Conservation (phyloP, 495 filamentous ascomycete genomes). For the Cercophora newfieldiana region DNA sequence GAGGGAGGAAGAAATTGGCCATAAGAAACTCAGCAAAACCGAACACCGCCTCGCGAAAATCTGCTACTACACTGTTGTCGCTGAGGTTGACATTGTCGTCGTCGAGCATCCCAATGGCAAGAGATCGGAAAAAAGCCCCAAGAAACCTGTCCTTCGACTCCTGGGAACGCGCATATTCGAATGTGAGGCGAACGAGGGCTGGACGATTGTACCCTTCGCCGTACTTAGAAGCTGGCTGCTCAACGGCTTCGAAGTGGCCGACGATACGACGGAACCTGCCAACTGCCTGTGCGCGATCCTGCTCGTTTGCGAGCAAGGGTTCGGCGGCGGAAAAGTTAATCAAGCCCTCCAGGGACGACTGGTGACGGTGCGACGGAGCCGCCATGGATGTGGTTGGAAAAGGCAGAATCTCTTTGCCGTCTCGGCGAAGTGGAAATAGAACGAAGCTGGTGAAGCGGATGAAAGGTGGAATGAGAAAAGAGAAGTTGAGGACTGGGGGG, state of each 20-base stretch:
- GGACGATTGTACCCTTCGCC: conserved; percentile 24
- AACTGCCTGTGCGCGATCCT: conserved; percentile 13
- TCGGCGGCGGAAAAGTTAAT: conserved; percentile 10
- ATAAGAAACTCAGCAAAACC: conserved; percentile 27
- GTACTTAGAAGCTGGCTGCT: conserved; percentile 12
- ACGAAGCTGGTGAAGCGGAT: too few species aligned
- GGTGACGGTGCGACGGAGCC: too few species aligned
- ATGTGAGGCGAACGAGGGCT: conserved; percentile 28
- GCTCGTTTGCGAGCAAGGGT: conserved; percentile 13
- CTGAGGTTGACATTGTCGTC: conserved; percentile 12
- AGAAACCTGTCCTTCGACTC: conserved; percentile 26
- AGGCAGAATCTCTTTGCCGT: too few species aligned
- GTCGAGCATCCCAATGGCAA: conserved; percentile 23
- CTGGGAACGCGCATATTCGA: conserved; percentile 28
- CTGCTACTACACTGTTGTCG: conserved; percentile 14
- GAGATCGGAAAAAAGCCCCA: conserved; percentile 25
- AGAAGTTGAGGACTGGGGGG: too few species aligned
- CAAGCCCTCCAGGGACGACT: too few species aligned
- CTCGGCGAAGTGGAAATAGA: too few species aligned
- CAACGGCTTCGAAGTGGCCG: conserved; percentile 8
- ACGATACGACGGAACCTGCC: conserved; percentile 20
- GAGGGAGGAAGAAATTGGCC: conserved; percentile 19
- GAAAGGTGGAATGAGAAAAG: too few species aligned
- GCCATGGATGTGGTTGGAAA: too few species aligned
- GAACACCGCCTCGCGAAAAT: conserved; percentile 12